These are phyloP conservation scores for Fraxinus sp. DNA, from an alignment of 305 asterid species.

Conservation along the genomic window DNA sequence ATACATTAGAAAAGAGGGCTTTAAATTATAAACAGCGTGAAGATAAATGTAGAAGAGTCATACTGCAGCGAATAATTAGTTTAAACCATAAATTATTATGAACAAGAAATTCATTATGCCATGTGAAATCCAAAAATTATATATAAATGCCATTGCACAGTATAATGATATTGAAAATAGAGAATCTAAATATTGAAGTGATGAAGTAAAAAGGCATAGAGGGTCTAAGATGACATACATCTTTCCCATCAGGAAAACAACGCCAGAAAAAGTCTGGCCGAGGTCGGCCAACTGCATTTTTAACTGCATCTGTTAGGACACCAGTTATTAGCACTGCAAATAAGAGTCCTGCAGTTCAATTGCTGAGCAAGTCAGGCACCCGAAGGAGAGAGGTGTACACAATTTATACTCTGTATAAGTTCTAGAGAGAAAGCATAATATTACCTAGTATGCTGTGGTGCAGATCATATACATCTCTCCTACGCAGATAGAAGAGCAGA, in stretches of 20 bases:
- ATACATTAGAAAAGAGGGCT: neutral
- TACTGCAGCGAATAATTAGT: neutral
- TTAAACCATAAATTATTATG: neutral
- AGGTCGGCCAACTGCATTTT: conserved; percentile 83
- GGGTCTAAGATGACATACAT: conserved; percentile 36
- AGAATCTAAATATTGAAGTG: neutral
- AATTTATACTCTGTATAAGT: neutral
- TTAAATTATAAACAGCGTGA: neutral
- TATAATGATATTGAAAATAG: neutral
- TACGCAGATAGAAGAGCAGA: conserved; percentile 58
- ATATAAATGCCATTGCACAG: neutral
- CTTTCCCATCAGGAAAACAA: conserved; percentile 84
- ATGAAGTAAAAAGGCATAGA: neutral
- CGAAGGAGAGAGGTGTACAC: neutral
- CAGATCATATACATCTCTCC: conserved; percentile 77
- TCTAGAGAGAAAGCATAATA: neutral
- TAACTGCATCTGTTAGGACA: conserved; percentile 74
- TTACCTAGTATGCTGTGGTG: conserved; percentile 80
- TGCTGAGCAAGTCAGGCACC: neutral
- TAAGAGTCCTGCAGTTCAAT: conserved; percentile 58
- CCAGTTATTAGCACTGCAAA: conserved; percentile 77
- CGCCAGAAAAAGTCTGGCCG: conserved; percentile 89
- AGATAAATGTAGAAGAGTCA: neutral
- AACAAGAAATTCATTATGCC: neutral
- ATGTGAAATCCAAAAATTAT: neutral